A percentile compares a stretch with the other conserved stretches of the same genome.
Evolutionary conservation across 768 basidiomycete species (phyloP).

Genomic region (Suillus spraguei): DNA sequence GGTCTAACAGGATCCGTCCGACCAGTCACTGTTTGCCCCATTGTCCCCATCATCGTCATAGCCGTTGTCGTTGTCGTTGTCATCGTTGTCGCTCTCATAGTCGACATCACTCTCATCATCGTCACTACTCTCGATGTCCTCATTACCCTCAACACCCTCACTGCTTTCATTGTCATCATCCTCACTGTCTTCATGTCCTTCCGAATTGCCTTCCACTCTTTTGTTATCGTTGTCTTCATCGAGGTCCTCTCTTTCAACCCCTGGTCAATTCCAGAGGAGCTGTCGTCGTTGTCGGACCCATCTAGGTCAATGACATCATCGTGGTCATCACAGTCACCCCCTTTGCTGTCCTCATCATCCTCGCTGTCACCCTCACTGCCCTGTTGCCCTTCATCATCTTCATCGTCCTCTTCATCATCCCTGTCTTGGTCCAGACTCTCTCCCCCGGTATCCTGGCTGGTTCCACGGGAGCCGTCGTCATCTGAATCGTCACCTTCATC

Average conservation of each 20-base stretch:
- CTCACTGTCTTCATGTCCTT: neutral
- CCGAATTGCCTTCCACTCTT: neutral
- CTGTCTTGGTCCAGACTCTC: neutral
- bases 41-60: too few relatives aligned
- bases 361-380: neutral
- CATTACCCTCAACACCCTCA: neutral
- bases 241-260: neutral
- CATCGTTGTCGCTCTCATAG: neutral
- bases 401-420: neutral
- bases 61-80: too few relatives aligned
- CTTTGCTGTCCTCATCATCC: neutral
- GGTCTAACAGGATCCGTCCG: too few relatives aligned
- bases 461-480: neutral
- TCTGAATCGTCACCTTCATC: neutral
- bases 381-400: neutral
- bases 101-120: neutral
- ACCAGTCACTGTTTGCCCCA: too few relatives aligned
- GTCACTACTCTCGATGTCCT: neutral
- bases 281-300: neutral
- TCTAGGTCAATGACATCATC: neutral
- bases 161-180: neutral
- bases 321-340: neutral
- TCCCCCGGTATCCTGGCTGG: neutral
- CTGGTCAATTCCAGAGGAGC: neutral
- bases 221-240: neutral